phyloP scores from a whole-genome alignment of 176 grass and related monocot genomes.

The Hordeum vulgare region MorexV3_pseudomolecules_assembly NC_058520.1:533618450-533618949 shows the following conservation, averaged over 20 bases:
- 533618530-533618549: constrained; percentile 9
- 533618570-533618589: not conserved
- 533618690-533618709: constrained; percentile 9
- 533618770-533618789: not conserved
- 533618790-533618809: not conserved
- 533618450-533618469: constrained; percentile 18
- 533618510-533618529: not conserved
- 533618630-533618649: constrained; percentile 19
- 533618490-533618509: not conserved
- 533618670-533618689: constrained; percentile 7
- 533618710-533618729: not conserved
- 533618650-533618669: constrained; percentile 34
- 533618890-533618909: not conserved
- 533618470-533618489: not conserved
- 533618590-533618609: not conserved
- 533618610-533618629: constrained; percentile 23
- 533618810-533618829: not conserved
- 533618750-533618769: not conserved
- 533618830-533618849: not conserved
- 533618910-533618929: not conserved
- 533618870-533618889: not conserved
- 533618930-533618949: not conserved
- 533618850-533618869: not conserved
- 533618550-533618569: not conserved
- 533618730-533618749: not conserved